Conservation (phyloP, 2,329 filamentous ascomycete genomes). For the Aspergillus brunneoviolaceus region DNA sequence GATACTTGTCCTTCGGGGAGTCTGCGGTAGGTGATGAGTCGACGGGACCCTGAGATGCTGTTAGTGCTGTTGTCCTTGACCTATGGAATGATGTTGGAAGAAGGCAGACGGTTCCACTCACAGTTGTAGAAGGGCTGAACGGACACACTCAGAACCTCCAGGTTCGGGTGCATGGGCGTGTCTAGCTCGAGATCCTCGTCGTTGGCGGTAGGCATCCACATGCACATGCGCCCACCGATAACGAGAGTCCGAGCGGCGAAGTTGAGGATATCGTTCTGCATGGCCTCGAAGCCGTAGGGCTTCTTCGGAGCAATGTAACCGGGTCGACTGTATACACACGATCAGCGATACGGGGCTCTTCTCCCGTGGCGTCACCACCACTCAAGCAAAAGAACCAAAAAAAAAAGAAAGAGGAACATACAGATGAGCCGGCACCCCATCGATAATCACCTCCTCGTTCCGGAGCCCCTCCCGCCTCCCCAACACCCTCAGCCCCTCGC, state of each 20-base stretch:
- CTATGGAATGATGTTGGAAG: too few relatives aligned
- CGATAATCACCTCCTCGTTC: conserved; percentile 60
- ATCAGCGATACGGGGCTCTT: neutral
- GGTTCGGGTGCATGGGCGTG: conserved; percentile 71
- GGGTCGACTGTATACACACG: conserved; percentile 46
- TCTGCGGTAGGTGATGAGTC: conserved; percentile 81
- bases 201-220: conserved; percentile 96
- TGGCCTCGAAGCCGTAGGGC: conserved; percentile 86
- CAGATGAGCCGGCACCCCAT: conserved; percentile 69
- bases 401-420: conserved; percentile 42
- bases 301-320: conserved; percentile 83
- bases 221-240: conserved; percentile 74
- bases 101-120: conserved; percentile 39
- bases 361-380: neutral
- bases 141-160: conserved; percentile 74
- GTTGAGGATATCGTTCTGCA: conserved; percentile 84
- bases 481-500: conserved; percentile 86
- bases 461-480: conserved; percentile 65
- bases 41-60: conserved; percentile 68
- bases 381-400: neutral
- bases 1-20: conserved; percentile 57
- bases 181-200: conserved; percentile 73
- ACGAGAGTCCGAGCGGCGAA: conserved; percentile 79
- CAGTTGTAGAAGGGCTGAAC: conserved; percentile 89
- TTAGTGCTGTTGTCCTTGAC: neutral